Evolutionary conservation across 1,139 yeast genomes (phyloP), one percentile per base, ranked within the genome.

Genomic region (Kodamaea plutei): DNA sequence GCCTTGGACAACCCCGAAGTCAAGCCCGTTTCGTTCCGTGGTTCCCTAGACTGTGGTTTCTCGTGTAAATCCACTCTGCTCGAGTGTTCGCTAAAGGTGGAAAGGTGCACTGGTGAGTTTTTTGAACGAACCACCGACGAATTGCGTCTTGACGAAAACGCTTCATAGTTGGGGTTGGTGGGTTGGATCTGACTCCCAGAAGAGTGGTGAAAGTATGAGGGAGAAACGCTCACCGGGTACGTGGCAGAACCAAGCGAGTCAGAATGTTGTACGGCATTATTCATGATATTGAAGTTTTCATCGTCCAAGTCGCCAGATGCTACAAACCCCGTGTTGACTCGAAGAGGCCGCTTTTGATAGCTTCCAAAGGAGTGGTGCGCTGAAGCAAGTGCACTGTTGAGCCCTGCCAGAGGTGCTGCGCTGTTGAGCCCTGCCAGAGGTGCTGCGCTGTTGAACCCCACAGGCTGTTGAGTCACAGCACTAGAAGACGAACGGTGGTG

Each of bases 221-320:
- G 48, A 28, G 48, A 43, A 3, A 37, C 28, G 12, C 36, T 30
- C 7, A 7, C 9, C 4, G 32, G 34, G 14, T n/a, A n/a, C 3
- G 23, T 9, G 8, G 19, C 10, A 10, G 32, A 24, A 12, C 29
- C 28, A 18, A 29, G 14, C 29, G 40, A 15, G 20, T 34, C 12
- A 4, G 44, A 41, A 13, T 40, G 37, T 5, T 48, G 40, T 1
- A 51, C 47, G 1, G 53, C 56, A 32, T 51, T 53, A 25, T 47
- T 52, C 34, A 82, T 73, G 10, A 71, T 57, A 15, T 58, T 50
- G 11, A 61, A 48, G 25, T 60, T 64, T 18, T 63, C 71, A 36
- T 64, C 56, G 39, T 65, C 70, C 29, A 60, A 46, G 36, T 64
- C 71, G 22, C 48, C 52, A 2, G 46, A 29, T 17, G 20, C 20